Percentiles rank a stretch among this genome's conserved stretches.
Conservation (phyloP, 345 rosid species). For the Turnera subulata region DNA sequence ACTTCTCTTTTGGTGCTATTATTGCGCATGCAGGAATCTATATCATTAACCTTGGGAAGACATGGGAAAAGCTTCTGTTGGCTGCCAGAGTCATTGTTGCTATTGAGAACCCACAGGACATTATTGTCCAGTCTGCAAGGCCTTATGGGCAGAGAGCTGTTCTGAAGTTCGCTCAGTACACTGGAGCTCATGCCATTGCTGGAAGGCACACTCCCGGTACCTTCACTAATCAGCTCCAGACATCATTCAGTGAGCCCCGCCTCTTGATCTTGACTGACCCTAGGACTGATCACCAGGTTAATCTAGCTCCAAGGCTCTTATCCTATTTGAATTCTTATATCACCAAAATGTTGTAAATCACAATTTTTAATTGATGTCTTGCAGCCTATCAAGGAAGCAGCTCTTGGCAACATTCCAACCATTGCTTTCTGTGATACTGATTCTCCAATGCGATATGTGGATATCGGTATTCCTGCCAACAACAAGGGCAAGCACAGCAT, state of each 20-base stretch:
- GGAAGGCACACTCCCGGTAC: constrained; percentile 99
- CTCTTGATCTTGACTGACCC: constrained; percentile 88
- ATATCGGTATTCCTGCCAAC: constrained; percentile 91
- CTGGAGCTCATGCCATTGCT: constrained; percentile 88
- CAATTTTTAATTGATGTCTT: no score
- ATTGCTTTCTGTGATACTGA: constrained; percentile 96
- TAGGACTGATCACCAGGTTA: constrained; percentile 92
- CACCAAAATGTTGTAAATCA: no score
- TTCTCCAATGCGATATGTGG: constrained; percentile 89
- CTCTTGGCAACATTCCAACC: constrained; percentile 91
- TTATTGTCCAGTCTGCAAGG: constrained; percentile 93
- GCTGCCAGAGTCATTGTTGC: constrained; percentile 87
- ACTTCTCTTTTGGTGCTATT: not conserved
- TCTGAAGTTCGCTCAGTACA: constrained; percentile 81
- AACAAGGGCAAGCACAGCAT: constrained; percentile 98
- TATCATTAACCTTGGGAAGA: constrained; percentile 83
- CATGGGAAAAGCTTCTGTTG: constrained; percentile 82
- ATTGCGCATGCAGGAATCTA: constrained; percentile 54
- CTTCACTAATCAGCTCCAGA: constrained; percentile 86
- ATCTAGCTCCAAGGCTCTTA: no score
- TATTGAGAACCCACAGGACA: constrained; percentile 83
- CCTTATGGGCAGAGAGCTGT: constrained; percentile 99
- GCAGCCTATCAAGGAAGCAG: constrained; percentile 96
- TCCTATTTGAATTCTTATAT: no score
- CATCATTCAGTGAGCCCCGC: constrained; percentile 87